These are phyloP conservation scores for Salvia rosmarinus DNA, from an alignment of 257 asterid genomes.

Conservation along the genomic window DNA sequence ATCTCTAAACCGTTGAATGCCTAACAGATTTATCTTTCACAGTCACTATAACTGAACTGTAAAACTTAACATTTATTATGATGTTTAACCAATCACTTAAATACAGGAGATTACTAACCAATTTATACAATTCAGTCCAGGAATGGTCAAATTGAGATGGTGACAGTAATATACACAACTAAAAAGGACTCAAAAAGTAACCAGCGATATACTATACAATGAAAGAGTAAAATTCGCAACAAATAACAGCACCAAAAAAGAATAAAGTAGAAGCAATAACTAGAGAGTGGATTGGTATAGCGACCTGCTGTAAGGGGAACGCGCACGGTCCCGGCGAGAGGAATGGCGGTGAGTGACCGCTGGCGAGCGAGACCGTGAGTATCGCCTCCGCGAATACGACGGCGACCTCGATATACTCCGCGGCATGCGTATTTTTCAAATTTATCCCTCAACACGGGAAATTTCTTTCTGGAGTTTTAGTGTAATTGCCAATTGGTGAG, in stretches of 20 bases:
- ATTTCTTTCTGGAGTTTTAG: background rate
- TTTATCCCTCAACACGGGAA: background rate
- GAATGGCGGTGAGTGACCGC: constrained; percentile 50
- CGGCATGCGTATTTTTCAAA: constrained; percentile 40
- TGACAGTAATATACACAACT: background rate
- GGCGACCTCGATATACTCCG: constrained; percentile 80
- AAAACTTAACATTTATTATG: background rate
- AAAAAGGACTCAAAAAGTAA: background rate
- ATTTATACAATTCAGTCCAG: constrained; percentile 4
- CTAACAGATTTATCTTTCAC: background rate
- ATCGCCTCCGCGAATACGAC: constrained; percentile 65
- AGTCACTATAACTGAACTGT: background rate
- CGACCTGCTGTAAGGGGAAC: constrained; percentile 70
- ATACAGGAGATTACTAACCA: background rate
- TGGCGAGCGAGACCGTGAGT: constrained; percentile 84
- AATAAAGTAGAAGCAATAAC: background rate
- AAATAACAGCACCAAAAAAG: background rate
- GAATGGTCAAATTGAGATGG: constrained; percentile 11
- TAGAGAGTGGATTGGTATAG: background rate
- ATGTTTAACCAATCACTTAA: background rate
- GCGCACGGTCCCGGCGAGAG: constrained; percentile 69
- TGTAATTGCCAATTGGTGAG: background rate
- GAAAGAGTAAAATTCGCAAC: background rate
- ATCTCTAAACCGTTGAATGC: background rate
- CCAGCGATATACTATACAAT: background rate